Base-by-base conservation (phyloP, 75 land plant genomes). In the Sequoiadendron giganteum region DNA sequence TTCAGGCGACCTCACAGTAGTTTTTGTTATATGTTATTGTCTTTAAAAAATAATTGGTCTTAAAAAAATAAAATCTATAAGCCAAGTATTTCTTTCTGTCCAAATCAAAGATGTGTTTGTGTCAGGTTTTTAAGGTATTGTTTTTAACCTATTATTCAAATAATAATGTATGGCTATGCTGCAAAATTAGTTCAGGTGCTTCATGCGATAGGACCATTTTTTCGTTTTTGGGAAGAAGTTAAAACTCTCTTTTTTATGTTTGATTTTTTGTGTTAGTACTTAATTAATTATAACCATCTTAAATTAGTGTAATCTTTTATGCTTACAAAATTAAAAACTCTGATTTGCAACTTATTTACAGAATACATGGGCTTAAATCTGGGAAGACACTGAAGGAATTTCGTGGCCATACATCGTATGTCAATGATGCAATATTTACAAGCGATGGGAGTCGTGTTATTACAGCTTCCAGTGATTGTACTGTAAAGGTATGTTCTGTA, bases 391-490 rank as follows among this genome's bases (percentile, higher is more conserved):
- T 98, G 81, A 98, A 98, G 88, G 99, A 98, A 88, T 98, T 98
- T 87, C 96, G 99, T 80, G 99, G 99, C 75, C 99, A 98, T 86
- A 84, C 97, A 76, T 98, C 99, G 25, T 97, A 95, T 89, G 99
- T 98, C 45, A 98, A 98, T 88, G 92, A 94, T 90, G 99, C 97
- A 14, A 96, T 96, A n/a, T 98, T 95, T 90, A 90, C 99, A 39
- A 93, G 68, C 87, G 99, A 98, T 89, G 99, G 98, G 19, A 88
- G 89, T 88, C 97, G 97, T 72, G 93, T 98, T 28, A 94, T 98
- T 77, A 98, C 99, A 72, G 99, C 99, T 43, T 98, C 99, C 14
- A 98, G 99, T 91, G 99, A 98, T 88, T 96, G 99, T 88, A 94
- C 99, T 52, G 97, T 98, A 25, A 98, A 98, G 93, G 99, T 97